A percentile compares a stretch with the other conserved stretches of the same genome.
Conservation (phyloP, 2,329 filamentous ascomycete genomes). For the Phyllachora maydis region DNA sequence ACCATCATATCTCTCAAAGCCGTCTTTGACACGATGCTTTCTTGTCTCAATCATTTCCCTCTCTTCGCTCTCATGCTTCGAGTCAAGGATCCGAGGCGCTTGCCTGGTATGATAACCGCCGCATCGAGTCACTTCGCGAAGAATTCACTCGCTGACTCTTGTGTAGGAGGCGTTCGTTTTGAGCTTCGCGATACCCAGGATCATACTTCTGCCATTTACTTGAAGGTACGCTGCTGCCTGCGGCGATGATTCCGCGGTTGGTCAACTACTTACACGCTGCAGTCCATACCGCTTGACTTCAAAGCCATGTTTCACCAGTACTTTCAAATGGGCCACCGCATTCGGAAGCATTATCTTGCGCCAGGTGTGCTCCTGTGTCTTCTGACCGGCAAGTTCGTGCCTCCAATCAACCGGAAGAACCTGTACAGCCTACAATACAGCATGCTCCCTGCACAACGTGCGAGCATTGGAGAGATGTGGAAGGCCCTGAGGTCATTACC, state of each 20-base stretch:
- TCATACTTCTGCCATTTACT: conserved; percentile 56
- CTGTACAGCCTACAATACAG: conserved; percentile 94
- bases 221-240: conserved; percentile 40
- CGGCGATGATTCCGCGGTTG: too few relatives aligned
- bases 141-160: conserved; percentile 2
- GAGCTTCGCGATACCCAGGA: conserved; percentile 60
- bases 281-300: conserved; percentile 79
- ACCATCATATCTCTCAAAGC: conserved; percentile 88
- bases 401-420: conserved; percentile 84
- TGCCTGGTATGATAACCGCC: conserved; percentile 70
- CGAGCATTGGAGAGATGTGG: conserved; percentile 77
- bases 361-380: conserved; percentile 76
- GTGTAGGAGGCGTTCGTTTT: conserved; percentile 61
- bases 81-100: conserved; percentile 73
- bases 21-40: conserved; percentile 72
- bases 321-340: conserved; percentile 79
- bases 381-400: conserved; percentile 77
- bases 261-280: conserved; percentile 2
- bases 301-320: conserved; percentile 96
- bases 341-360: conserved; percentile 88
- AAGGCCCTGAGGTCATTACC: conserved; percentile 35
- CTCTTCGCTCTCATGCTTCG: conserved; percentile 92
- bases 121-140: conserved; percentile 3
- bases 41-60: conserved; percentile 92
- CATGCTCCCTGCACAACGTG: conserved; percentile 73